Conservation (phyloP, 495 filamentous ascomycete species). For the Tuber melanosporum region DNA sequence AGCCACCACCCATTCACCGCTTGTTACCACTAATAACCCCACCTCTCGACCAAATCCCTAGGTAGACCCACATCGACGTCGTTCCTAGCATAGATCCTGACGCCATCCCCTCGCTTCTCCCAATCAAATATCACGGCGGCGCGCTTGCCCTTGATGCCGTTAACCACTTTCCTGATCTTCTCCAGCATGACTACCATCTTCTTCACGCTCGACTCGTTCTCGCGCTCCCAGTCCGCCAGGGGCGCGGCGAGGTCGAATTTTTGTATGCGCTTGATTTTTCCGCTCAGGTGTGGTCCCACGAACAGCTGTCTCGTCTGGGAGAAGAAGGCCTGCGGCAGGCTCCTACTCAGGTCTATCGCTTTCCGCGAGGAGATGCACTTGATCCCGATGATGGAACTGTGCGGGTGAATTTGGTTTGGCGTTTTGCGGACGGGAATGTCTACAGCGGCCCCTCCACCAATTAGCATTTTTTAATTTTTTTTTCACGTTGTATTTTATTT, state of each 20-base stretch:
- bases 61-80: conserved; percentile 13
- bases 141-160: conserved; percentile 22
- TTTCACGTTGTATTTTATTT: background rate
- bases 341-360: conserved; percentile 12
- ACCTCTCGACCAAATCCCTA: conserved; percentile 29
- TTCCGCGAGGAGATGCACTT: conserved; percentile 15
- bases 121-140: conserved; percentile 18
- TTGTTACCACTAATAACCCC: conserved; percentile 15
- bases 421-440: conserved; percentile 16
- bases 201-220: conserved; percentile 21
- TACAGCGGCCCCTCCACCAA: background rate
- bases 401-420: conserved; percentile 16
- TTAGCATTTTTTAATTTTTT: background rate
- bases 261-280: conserved; percentile 17
- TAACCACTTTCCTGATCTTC: conserved; percentile 13
- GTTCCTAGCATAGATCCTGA: conserved; percentile 20
- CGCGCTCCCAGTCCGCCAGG: conserved; percentile 23
- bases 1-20: background rate
- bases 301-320: conserved; percentile 28
- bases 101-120: conserved; percentile 17
- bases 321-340: conserved; percentile 32
- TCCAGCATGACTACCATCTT: conserved; percentile 16
- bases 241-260: conserved; percentile 22
- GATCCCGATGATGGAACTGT: conserved; percentile 27
- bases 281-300: conserved; percentile 19